Evolutionary conservation across 1,284 basidiomycete species (phyloP).

Genomic region (Cutaneotrichosporon arboriforme): DNA sequence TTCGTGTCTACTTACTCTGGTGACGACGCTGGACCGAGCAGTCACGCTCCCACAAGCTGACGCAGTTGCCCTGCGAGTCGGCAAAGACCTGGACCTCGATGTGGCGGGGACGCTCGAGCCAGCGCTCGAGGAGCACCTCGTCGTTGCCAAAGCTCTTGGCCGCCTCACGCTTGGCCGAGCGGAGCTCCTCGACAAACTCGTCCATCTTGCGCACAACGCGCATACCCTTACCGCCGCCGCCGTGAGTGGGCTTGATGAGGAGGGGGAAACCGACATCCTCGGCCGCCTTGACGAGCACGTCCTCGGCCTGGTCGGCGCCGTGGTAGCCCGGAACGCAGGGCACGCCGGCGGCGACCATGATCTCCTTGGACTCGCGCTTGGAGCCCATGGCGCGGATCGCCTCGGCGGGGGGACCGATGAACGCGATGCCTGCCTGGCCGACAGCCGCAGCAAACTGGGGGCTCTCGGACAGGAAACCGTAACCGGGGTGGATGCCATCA

Average conservation of each 20-base stretch:
- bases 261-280: constrained; percentile 55
- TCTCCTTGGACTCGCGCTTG: constrained; percentile 64
- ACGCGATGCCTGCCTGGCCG: constrained; percentile 54
- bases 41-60: constrained; percentile 88
- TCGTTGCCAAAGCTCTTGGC: constrained; percentile 80
- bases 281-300: constrained; percentile 50
- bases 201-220: constrained; percentile 55
- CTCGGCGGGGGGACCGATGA: constrained; percentile 60
- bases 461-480: constrained; percentile 82
- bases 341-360: constrained; percentile 86
- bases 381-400: constrained; percentile 59
- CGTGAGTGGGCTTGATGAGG: constrained; percentile 65
- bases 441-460: constrained; percentile 56
- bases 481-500: constrained; percentile 67
- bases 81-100: constrained; percentile 89
- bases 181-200: constrained; percentile 61
- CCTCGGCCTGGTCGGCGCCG: constrained; percentile 56
- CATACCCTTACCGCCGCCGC: constrained; percentile 69
- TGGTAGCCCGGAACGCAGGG: constrained; percentile 75
- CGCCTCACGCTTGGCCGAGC: constrained; percentile 80
- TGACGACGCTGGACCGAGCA: constrained; percentile 91
- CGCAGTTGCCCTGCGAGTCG: constrained; percentile 66
- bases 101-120: constrained; percentile 73
- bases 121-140: constrained; percentile 79
- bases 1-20: constrained; percentile 55